Evolutionary conservation across 2,329 filamentous ascomycete species (phyloP).

Genomic region (Neoarthrinium moseri): DNA sequence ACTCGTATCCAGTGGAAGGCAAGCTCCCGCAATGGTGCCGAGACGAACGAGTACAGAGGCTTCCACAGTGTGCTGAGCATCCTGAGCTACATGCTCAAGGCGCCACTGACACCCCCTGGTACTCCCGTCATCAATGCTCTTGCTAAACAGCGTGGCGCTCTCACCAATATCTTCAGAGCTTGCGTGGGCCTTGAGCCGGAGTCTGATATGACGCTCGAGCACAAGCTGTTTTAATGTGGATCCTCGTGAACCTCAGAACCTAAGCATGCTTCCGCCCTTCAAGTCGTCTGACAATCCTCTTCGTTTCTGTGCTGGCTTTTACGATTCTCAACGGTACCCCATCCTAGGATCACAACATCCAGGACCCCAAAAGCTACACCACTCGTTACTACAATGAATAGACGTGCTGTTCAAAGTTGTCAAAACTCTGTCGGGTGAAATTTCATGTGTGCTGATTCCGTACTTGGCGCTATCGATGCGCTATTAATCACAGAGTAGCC

Average conservation of each 20-base stretch:
- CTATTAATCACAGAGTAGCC: too few relatives aligned
- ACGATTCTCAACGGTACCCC: too few relatives aligned
- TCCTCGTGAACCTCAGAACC: too few relatives aligned
- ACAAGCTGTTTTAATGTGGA: constrained; percentile 82
- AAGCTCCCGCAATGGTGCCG: constrained; percentile 46
- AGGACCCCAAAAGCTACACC: too few relatives aligned
- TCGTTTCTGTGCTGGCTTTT: too few relatives aligned
- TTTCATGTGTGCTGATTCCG: too few relatives aligned
- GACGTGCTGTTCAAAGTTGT: too few relatives aligned
- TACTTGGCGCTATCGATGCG: too few relatives aligned
- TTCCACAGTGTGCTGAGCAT: constrained; percentile 98
- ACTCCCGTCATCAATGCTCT: constrained; percentile 95
- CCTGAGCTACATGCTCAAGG: constrained; percentile 98
- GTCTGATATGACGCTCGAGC: constrained; percentile 98
- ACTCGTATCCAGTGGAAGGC: constrained; percentile 93
- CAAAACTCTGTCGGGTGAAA: too few relatives aligned
- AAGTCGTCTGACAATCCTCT: background rate
- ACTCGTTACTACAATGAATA: too few relatives aligned
- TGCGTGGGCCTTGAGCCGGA: constrained; percentile 96
- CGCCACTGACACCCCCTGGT: constrained; percentile 88
- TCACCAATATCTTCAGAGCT: constrained; percentile 98
- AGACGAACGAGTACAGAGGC: constrained; percentile 71
- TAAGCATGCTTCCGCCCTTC: background rate
- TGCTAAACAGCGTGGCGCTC: constrained; percentile 88
- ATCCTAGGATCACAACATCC: too few relatives aligned